phyloP scores from a whole-genome alignment of 139 green algal species.

The Spirogloea muscicola region DNA sequence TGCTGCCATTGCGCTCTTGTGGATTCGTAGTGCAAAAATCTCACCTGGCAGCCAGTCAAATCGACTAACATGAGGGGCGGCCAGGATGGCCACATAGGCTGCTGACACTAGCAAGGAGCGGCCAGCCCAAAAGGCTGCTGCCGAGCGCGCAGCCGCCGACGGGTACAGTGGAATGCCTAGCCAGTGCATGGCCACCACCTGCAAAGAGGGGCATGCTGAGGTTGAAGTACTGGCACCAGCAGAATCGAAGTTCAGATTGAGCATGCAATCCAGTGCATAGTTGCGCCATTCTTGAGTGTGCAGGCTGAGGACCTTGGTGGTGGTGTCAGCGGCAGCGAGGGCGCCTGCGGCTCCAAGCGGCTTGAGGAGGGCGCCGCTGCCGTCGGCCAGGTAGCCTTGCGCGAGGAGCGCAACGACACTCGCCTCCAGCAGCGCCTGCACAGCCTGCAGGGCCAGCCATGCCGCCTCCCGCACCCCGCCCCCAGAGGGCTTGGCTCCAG shows the following conservation, averaged over 20 bases:
- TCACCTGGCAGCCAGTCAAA: slow-evolving; percentile 50
- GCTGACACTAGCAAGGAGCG: slow-evolving; percentile 41
- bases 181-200: no score
- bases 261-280: no score
- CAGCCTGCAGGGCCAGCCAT: slow-evolving; percentile 56
- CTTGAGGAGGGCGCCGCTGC: slow-evolving; percentile 49
- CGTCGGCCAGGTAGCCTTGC: slow-evolving; percentile 51
- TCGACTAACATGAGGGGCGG: slow-evolving; percentile 52
- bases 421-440: slow-evolving; percentile 47
- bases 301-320: slow-evolving; percentile 48
- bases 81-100: slow-evolving; percentile 49
- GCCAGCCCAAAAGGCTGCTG: slow-evolving; percentile 57
- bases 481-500: no score
- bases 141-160: no score
- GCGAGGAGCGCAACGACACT: slow-evolving; percentile 58
- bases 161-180: no score
- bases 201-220: no score
- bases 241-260: no score
- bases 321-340: slow-evolving; percentile 42
- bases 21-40: no score
- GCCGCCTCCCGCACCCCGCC: no score
- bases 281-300: no score
- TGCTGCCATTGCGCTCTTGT: no score
- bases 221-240: no score
- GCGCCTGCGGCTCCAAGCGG: slow-evolving; percentile 46